Conservation (phyloP, 768 basidiomycete species). For the Serendipita sp. region DNA sequence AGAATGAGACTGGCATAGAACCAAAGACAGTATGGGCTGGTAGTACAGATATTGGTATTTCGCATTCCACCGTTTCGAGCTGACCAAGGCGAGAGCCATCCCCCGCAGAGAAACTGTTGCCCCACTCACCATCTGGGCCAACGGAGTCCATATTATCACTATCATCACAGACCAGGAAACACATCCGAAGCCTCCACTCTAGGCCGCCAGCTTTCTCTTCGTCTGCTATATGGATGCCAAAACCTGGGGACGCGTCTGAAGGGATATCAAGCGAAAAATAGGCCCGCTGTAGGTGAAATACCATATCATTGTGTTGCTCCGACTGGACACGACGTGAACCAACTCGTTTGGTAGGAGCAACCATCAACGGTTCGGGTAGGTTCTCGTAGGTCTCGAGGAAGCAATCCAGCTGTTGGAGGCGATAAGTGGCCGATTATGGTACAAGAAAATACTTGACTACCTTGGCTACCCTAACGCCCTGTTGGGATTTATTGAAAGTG, state of each 20-base stretch:
- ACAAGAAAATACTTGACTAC: conserved; percentile 26
- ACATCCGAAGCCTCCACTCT: conserved; percentile 78
- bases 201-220: conserved; percentile 43
- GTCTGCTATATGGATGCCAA: conserved; percentile 43
- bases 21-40: conserved; percentile 80
- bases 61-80: conserved; percentile 86
- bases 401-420: background rate
- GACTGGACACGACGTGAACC: conserved; percentile 64
- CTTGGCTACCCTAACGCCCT: conserved; percentile 64
- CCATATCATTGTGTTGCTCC: conserved; percentile 68
- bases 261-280: conserved; percentile 88
- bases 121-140: conserved; percentile 18
- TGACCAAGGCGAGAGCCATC: conserved; percentile 21
- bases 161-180: conserved; percentile 62
- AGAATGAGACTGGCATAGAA: conserved; percentile 23
- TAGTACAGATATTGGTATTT: conserved; percentile 78
- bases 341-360: conserved; percentile 23
- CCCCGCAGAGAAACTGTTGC: conserved; percentile 12
- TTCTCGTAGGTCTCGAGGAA: conserved; percentile 77
- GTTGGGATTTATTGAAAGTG: conserved; percentile 59
- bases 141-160: conserved; percentile 37
- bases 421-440: background rate
- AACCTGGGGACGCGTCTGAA: conserved; percentile 76
- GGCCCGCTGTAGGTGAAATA: conserved; percentile 53
- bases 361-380: conserved; percentile 44